A percentile compares a stretch with the other conserved stretches of the same genome.
These are phyloP conservation scores for Planoprotostelium fungivorum DNA, from an alignment of 78 protist genomes.

Conservation along the genomic window DNA sequence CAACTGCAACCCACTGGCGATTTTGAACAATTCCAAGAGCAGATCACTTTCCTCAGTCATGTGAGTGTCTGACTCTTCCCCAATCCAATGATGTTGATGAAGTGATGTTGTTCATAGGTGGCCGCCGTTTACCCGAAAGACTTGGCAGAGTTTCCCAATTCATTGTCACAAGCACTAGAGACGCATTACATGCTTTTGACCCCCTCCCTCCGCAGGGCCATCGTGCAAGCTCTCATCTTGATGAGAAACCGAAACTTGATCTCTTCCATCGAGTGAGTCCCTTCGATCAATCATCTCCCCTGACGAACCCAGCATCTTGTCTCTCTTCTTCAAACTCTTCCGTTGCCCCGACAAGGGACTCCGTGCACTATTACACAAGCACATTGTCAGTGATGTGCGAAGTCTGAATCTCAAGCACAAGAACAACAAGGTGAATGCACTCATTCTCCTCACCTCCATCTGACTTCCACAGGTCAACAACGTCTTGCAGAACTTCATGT, in stretches of 20 bases:
- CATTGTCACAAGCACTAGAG: constrained; percentile 51
- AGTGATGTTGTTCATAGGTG: no score
- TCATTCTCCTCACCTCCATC: not conserved
- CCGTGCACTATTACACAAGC: constrained; percentile 37
- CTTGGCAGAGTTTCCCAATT: constrained; percentile 25
- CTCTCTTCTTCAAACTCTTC: constrained; percentile 86
- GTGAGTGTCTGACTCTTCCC: constrained; percentile 9
- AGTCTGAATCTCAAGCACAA: constrained; percentile 52
- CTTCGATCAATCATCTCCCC: not conserved
- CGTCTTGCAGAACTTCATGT: constrained; percentile 77
- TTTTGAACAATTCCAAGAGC: constrained; percentile 38
- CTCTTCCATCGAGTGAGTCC: not conserved
- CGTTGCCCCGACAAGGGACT: constrained; percentile 72
- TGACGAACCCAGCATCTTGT: not conserved
- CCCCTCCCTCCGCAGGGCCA: constrained; percentile 36
- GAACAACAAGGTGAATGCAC: constrained; percentile 23
- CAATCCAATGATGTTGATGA: not conserved
- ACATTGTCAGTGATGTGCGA: constrained; percentile 77
- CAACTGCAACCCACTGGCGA: constrained; percentile 61
- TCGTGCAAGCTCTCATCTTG: constrained; percentile 65
- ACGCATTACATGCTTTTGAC: constrained; percentile 35
- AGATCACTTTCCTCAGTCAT: constrained; percentile 54
- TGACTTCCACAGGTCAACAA: constrained; percentile 35
- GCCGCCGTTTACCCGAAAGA: constrained; percentile 59
- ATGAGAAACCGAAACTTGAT: constrained; percentile 57